Evolutionary conservation across 805 yeast species (phyloP).

Genomic region (Candida arabinofermentans): DNA sequence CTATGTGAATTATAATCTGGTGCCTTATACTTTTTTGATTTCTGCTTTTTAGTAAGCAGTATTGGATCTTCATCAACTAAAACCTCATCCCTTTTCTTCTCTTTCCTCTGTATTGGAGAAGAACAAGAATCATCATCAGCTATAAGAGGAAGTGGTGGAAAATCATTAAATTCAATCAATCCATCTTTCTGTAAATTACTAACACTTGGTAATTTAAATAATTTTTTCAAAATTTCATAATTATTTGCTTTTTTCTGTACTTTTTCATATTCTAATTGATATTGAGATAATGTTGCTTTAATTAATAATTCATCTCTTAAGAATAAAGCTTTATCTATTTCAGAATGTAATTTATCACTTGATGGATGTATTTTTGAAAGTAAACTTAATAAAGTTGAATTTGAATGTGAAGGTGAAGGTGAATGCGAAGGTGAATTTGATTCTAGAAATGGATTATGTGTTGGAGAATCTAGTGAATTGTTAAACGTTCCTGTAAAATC

Average conservation of each 20-base stretch:
- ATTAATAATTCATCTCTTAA: constrained; percentile 20
- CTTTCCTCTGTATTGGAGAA: background rate
- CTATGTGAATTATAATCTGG: background rate
- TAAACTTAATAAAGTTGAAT: too few species aligned
- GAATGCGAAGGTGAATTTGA: too few species aligned
- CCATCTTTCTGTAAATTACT: constrained; percentile 22
- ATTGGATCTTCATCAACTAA: background rate
- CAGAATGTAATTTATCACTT: background rate
- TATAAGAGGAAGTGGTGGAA: too few species aligned
- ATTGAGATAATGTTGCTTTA: constrained; percentile 15
- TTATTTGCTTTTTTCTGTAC: constrained; percentile 17
- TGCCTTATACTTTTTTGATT: background rate
- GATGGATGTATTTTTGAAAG: too few species aligned
- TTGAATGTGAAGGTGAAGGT: too few species aligned
- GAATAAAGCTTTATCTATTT: too few species aligned
- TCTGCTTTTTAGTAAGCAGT: background rate
- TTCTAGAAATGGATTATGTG: background rate
- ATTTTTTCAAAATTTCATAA: constrained; percentile 20
- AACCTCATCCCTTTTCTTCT: background rate
- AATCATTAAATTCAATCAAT: too few species aligned
- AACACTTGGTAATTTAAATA: constrained; percentile 27
- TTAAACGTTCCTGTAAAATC: background rate
- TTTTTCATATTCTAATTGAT: constrained; percentile 21
- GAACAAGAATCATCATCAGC: too few species aligned
- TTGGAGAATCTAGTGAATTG: background rate